Evolutionary conservation across 495 filamentous ascomycete genomes (phyloP).

Genomic region (Corynascus novoguineensis): DNA sequence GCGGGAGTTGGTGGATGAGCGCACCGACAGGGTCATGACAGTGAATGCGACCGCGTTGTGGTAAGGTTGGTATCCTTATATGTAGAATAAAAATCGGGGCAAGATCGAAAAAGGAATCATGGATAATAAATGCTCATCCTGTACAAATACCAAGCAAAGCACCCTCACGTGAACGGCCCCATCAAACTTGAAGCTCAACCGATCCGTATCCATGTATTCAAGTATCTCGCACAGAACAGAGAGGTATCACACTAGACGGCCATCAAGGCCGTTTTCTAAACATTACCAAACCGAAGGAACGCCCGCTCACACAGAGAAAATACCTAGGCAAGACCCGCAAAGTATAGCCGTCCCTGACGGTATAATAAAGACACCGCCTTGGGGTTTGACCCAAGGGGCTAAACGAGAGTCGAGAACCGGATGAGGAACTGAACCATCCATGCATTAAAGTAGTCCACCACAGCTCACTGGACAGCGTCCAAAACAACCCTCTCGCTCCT

Average conservation of each 20-base stretch:
- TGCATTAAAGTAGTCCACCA: neutral
- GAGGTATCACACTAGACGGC: constrained; percentile 9
- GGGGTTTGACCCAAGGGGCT: no score
- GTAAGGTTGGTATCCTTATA: constrained; percentile 27
- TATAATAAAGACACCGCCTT: neutral
- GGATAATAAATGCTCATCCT: no score
- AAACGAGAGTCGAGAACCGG: neutral
- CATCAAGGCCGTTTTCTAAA: constrained; percentile 4
- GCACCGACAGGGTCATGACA: constrained; percentile 19
- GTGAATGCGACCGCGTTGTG: constrained; percentile 46
- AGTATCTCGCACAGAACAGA: constrained; percentile 7
- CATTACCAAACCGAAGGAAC: neutral
- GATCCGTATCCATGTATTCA: neutral
- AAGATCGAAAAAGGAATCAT: no score
- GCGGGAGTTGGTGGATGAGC: constrained; percentile 33
- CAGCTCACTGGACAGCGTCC: constrained; percentile 27
- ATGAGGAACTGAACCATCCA: neutral
- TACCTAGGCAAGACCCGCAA: neutral
- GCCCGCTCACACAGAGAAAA: neutral
- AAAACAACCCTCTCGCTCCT: constrained; percentile 48
- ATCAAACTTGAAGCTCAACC: neutral
- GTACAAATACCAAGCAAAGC: no score
- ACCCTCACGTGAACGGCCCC: neutral
- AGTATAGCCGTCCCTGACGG: neutral
- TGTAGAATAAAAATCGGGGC: no score